Base-by-base conservation (phyloP, 2,329 filamentous ascomycete genomes). In the Corynespora cassiicola region DNA sequence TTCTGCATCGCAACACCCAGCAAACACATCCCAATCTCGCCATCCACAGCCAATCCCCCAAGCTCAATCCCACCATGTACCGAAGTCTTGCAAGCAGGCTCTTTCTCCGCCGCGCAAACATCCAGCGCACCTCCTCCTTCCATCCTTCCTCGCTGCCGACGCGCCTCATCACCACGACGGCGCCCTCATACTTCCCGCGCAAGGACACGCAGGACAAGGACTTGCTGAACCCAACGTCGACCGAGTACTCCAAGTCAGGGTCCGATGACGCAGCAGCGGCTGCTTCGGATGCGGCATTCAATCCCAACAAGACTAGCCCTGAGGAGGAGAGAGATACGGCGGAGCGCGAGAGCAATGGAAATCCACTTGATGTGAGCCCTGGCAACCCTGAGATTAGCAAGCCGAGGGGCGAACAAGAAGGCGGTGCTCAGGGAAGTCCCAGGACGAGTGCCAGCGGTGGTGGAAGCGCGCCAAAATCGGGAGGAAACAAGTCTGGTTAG, bases 211-310 rank as follows among this genome's bases (percentile, higher is more conserved):
- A 73, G 53, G 70, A 71, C 61, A 75, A 74, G 42, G 77, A 85
- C 47, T 76, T 76, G 3, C 76, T 95, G 21, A 80, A 86, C 42
- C 82, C 86, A 0, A 75, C 80, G 21, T 69, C 78, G 2, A 81
- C 78, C 36, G 88, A 95, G 62, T 81, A 85, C 68, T 81, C 81
- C 40, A 82, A 85, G 60, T 83, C 81, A 32, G 86, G 82, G 3
- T 81, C 80, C 0, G 88, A 84, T 50, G 72, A 84, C 27, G 70
- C 72, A 9, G 77, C 84, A 0, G 75, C 78, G 0, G 72, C 76
- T 19, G 72, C 79, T 39, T 63, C 73, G 3, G 75, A 84, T 26
- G 78, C 84, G 0, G 85, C 90, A 1, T 95, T 88, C 67, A 78
- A 89, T 61, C 81, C 84, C 0, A 68, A 75, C 38, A 81, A 80